A percentile compares a stretch with the other conserved stretches of the same genome.
These are phyloP conservation scores for Heliosperma pusillum DNA, from an alignment of 148 eudicot genomes.

Conservation along the genomic window DNA sequence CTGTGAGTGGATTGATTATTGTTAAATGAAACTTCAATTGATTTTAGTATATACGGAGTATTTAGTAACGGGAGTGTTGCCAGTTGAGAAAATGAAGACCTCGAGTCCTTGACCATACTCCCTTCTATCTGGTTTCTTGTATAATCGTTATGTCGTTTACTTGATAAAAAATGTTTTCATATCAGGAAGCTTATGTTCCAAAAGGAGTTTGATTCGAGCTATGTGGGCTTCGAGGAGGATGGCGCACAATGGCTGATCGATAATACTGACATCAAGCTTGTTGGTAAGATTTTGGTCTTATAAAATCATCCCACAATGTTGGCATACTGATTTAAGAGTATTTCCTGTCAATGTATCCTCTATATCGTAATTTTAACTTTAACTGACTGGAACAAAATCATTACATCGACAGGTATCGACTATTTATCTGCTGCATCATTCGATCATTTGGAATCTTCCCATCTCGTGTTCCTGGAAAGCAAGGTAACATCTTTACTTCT, in stretches of 20 bases:
- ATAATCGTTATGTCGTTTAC: not conserved
- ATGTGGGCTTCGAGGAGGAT: conserved; percentile 76
- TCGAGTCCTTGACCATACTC: not conserved
- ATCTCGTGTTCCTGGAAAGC: conserved; percentile 60
- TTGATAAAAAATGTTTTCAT: not conserved
- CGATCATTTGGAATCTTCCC: conserved; percentile 57
- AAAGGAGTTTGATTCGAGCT: conserved; percentile 77
- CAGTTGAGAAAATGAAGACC: not conserved
- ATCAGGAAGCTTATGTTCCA: conserved; percentile 51
- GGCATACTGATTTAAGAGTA: not conserved
- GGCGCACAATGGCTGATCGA: conserved; percentile 90
- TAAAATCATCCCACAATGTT: not conserved
- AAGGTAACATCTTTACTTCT: conserved; percentile 38
- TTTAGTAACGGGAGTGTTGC: not conserved
- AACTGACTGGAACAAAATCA: not conserved
- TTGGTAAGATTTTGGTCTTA: conserved; percentile 14
- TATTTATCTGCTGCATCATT: conserved; percentile 74
- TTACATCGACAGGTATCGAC: conserved; percentile 52
- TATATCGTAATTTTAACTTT: not conserved
- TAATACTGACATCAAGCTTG: conserved; percentile 77
- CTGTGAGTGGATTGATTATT: not conserved
- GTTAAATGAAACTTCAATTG: not conserved
- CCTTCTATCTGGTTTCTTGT: not conserved
- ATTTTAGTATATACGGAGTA: too few species aligned
- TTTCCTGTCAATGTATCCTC: not conserved